Evolutionary conservation across 1,139 yeast genomes (phyloP).

Genomic region (Yamadazyma aaseri): DNA sequence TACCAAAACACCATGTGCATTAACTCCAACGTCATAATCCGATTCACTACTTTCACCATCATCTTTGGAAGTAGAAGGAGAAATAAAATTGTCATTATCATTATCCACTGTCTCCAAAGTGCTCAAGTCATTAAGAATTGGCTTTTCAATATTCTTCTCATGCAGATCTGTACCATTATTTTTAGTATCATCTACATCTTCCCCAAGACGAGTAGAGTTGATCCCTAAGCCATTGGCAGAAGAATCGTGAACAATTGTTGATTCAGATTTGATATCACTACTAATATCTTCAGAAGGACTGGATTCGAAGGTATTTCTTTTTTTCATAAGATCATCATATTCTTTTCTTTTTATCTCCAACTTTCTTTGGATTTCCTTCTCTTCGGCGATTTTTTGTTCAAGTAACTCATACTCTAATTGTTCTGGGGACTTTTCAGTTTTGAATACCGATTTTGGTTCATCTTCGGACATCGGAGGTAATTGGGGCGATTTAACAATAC

Average conservation of each 20-base stretch:
- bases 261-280: too few relatives aligned
- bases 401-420: constrained; percentile 16
- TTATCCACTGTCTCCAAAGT: constrained; percentile 7
- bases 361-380: constrained; percentile 29
- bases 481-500: constrained; percentile 13
- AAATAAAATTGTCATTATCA: constrained; percentile 12
- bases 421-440: constrained; percentile 6
- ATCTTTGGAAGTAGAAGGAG: constrained; percentile 12
- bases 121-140: constrained; percentile 8
- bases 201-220: too few relatives aligned
- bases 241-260: too few relatives aligned
- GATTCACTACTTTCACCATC: constrained; percentile 7
- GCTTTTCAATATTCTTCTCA: constrained; percentile 2
- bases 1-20: constrained; percentile 16
- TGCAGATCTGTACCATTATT: too few relatives aligned
- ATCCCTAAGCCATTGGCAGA: too few relatives aligned
- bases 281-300: too few relatives aligned
- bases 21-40: constrained; percentile 8
- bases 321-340: constrained; percentile 27
- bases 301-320: too few relatives aligned
- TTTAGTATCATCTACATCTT: too few relatives aligned
- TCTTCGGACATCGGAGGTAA: constrained; percentile 12
- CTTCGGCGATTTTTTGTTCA: constrained; percentile 30
- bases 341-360: constrained; percentile 31
- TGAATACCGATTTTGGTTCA: constrained; percentile 3